These are phyloP conservation scores for Quercus variabilis DNA, from an alignment of 306 rosid genomes.

Conservation along the genomic window DNA sequence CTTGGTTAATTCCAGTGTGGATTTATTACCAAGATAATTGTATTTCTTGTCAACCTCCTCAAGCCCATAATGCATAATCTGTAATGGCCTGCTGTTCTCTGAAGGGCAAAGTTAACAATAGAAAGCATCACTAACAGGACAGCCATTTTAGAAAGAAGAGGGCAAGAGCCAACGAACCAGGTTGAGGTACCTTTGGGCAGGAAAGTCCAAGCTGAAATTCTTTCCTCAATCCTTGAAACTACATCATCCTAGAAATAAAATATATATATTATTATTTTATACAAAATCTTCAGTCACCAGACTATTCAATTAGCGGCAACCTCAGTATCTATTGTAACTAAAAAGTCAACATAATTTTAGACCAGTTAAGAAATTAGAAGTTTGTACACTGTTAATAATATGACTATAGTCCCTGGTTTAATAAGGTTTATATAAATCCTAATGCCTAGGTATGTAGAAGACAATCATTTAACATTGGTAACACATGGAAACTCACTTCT, in stretches of 20 bases:
- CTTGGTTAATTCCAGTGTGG: slow-evolving; percentile 37
- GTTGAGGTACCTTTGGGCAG: slow-evolving; percentile 74
- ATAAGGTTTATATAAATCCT: not conserved
- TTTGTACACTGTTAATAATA: not conserved
- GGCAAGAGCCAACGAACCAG: not conserved
- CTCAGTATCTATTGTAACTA: not conserved
- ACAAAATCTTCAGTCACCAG: not conserved
- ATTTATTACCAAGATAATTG: slow-evolving; percentile 37
- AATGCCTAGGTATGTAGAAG: not conserved
- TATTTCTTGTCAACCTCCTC: slow-evolving; percentile 36
- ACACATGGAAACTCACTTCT: slow-evolving; percentile 41
- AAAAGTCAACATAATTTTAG: not conserved
- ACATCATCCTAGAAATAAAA: slow-evolving; percentile 56
- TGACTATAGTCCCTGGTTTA: not conserved
- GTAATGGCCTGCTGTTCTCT: slow-evolving; percentile 63
- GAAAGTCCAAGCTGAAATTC: slow-evolving; percentile 78
- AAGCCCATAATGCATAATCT: slow-evolving; percentile 38
- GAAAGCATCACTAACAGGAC: not conserved
- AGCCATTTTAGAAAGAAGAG: not conserved
- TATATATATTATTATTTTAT: slow-evolving; percentile 12
- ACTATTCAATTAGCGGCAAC: not conserved
- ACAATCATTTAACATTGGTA: slow-evolving; percentile 4
- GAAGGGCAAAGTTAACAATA: slow-evolving; percentile 18
- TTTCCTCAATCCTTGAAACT: slow-evolving; percentile 68
- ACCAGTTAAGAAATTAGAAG: not conserved